Evolutionary conservation across 495 filamentous ascomycete genomes (phyloP).

Genomic region (Neurospora sp.): DNA sequence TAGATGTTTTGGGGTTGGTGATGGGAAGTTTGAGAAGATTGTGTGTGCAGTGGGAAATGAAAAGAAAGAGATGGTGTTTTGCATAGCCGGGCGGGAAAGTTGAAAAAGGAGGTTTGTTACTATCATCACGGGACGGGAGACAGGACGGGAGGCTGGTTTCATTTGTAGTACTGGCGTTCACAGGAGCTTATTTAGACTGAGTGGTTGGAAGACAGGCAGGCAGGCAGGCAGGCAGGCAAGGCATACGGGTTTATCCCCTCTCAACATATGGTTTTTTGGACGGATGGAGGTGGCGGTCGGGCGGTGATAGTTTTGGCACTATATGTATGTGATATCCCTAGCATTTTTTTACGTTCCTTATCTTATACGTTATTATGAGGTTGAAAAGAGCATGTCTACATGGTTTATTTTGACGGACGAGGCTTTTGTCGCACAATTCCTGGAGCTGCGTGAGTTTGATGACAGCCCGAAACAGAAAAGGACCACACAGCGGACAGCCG

Average conservation of each 20-base stretch:
- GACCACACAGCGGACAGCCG: too few relatives aligned
- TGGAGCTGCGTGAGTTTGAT: too few relatives aligned
- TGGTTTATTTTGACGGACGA: not conserved
- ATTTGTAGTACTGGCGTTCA: not conserved
- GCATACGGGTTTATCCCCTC: not conserved
- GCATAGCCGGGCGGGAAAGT: not conserved
- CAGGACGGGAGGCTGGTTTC: not conserved
- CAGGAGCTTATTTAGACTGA: not conserved
- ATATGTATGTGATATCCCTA: not conserved
- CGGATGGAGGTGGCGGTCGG: not conserved
- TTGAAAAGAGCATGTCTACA: not conserved
- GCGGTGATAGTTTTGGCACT: not conserved
- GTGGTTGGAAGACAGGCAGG: not conserved
- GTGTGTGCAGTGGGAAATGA: not conserved
- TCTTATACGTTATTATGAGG: not conserved
- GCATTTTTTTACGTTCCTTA: not conserved
- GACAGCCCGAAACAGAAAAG: not conserved
- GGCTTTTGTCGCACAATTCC: not conserved
- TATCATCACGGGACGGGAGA: not conserved
- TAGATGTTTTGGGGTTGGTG: constrained; percentile 6
- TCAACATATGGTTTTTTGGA: not conserved
- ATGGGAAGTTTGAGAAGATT: too few relatives aligned
- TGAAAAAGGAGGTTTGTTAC: not conserved
- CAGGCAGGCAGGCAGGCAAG: too few relatives aligned
- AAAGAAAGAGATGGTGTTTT: not conserved